Base-by-base conservation (phyloP, 83 land plant genomes). In the Isoetes engelmannii region DNA sequence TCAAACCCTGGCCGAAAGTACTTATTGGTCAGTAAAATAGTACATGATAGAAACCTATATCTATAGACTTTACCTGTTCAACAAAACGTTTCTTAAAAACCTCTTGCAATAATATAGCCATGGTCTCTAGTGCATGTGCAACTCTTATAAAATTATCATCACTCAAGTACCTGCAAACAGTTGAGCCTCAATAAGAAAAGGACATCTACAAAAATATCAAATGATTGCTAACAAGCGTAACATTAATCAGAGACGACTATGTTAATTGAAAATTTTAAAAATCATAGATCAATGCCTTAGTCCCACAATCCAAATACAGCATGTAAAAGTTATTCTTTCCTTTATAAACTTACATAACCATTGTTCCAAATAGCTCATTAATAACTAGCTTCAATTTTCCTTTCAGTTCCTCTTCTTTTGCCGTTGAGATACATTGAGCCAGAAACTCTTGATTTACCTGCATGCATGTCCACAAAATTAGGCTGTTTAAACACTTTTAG, bases 121-220 rank as follows among this genome's bases (percentile, higher is more conserved):
- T 20, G 42, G 75, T 77, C 68, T 77, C 79, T 5, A 77, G 70
- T 45, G 77, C 69, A 71, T 77, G 79, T 43, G 79, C 79, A 37
- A 77, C 79, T 54, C 79, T 47, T 41, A 77, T 77, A 58, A 77
- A 77, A 43, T 77, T 77, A 8, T 57, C 79, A 77, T 77, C 79
- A 57, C 59, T 58, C 41, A 77, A 57, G 42, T 77, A 77, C 70
- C 79, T 77, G 76, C 63, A 4, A 9, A 48, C 28, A 44, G 49
- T 17, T 44, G 8, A 12, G 50, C 19, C 4, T 19, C 17, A 12
- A 51, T 51, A 12, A 51, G 1, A 53, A 53, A 53, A 53, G 15
- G 55, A 53, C 55, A 12, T 53, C 55, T 12, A 15, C 1, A 12
- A 12, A 53, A 53, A 15, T 3, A 15, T 13, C 17, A 15, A 13